Base-by-base conservation (phyloP, 768 basidiomycete species). In the Imleria badia region DNA sequence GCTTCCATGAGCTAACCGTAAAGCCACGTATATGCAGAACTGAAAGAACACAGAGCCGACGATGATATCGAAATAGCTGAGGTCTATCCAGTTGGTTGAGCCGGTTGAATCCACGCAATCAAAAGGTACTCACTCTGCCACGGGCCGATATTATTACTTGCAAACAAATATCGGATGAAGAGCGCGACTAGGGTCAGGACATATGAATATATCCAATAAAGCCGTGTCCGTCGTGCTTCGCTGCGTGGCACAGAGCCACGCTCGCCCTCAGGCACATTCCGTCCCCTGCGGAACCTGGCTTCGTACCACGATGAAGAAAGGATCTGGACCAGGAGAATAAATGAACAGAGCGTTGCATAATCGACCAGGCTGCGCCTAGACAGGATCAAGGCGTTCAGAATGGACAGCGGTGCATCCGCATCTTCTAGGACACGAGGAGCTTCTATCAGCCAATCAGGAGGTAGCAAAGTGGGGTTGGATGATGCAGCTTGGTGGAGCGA, bases 1-100 rank as follows among this genome's bases (percentile, higher is more conserved):
- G 12, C 91, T 91, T n/a, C 89, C 83, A 63, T 97, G 89, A 5
- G 94, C 95, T 41, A 99, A 78, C 22, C 97, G 83, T 39, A 97
- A 79, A 39, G 90, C 89, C 44, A 89, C 78, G 70, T 98, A 99
- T 43, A 98, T 76, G 47, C 92, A 84, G 66, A 94, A 88, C 68
- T 98, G 97, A 69, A 89, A 97, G 73, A 95, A 93, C 40, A 89
- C 66, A 2, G 92, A 84, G 34, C 82, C 81, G 22, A 88, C 74
- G 14, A 81, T 72, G 51, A 91, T 78, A 63, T 98, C 95, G 52
- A 90, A 83, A 57, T 81, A 78, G 56, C 81, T 87, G 65, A 95
- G 75, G 71, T 92, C 94, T 96, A 64, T 48, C 34, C 55, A 54
- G 39, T 44, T 34, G 22, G 39, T 49, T 58, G 36, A 57, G 51